These are phyloP conservation scores for Colletotrichum costaricense DNA, from an alignment of 2,329 filamentous ascomycete genomes.

Conservation along the genomic window DNA sequence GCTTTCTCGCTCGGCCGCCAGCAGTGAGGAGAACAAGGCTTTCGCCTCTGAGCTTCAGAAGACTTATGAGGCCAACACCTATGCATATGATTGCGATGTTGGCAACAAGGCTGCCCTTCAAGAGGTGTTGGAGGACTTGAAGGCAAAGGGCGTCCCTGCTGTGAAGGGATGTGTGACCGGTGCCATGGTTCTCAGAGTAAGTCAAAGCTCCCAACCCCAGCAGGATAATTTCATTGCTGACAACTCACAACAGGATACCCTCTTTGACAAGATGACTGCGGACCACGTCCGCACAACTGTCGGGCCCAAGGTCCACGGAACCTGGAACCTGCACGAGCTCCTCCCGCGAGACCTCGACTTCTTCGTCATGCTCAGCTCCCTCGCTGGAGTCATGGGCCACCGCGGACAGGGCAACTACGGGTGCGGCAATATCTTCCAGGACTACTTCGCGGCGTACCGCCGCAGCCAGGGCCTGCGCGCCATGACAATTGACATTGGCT, in stretches of 20 bases:
- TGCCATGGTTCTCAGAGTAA: conserved; percentile 32
- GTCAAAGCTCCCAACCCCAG: not conserved
- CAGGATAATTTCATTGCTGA: not conserved
- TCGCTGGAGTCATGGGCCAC: conserved; percentile 42
- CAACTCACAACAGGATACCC: conserved; percentile 24
- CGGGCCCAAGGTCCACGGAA: conserved; percentile 49
- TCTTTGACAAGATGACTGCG: conserved; percentile 43
- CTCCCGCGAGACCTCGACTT: conserved; percentile 48
- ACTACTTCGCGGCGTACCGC: conserved; percentile 55
- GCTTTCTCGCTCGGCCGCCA: conserved; percentile 42
- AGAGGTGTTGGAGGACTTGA: conserved; percentile 12
- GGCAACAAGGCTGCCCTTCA: conserved; percentile 9
- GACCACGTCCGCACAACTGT: conserved; percentile 40
- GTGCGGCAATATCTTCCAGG: conserved; percentile 55
- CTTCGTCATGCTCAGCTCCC: conserved; percentile 48
- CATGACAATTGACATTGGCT: conserved; percentile 63
- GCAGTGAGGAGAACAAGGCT: conserved; percentile 22
- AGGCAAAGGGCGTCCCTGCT: conserved; percentile 22
- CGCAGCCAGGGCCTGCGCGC: conserved; percentile 52
- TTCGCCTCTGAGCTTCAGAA: conserved; percentile 22
- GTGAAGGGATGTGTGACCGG: conserved; percentile 26
- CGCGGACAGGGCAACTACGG: conserved; percentile 55
- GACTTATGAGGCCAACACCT: conserved; percentile 1
- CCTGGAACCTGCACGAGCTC: conserved; percentile 43
- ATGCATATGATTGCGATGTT: conserved; percentile 33